Evolutionary conservation across 805 yeast species (phyloP).

Genomic region (Myxozyma mucilagina): DNA sequence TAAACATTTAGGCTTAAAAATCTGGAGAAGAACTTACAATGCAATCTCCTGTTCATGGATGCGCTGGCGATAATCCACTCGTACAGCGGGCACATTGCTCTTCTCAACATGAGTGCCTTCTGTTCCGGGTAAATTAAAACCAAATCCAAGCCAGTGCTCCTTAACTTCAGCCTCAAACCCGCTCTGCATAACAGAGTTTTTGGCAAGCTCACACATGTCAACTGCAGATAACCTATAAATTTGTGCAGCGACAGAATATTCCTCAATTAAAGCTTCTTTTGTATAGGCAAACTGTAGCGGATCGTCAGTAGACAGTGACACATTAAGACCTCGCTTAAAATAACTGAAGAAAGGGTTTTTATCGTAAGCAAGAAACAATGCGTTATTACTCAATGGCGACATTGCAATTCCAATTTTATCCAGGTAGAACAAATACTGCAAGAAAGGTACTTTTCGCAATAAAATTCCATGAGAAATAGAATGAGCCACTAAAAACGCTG

Average conservation of each 20-base stretch:
- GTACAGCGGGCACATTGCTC: slow-evolving; percentile 90
- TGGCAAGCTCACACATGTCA: slow-evolving; percentile 96
- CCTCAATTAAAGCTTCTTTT: slow-evolving; percentile 95
- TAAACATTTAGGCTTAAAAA: neutral
- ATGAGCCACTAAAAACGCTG: slow-evolving; percentile 85
- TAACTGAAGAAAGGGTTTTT: slow-evolving; percentile 92
- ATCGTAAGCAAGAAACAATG: slow-evolving; percentile 90
- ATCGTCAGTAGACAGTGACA: slow-evolving; percentile 93
- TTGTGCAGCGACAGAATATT: slow-evolving; percentile 97
- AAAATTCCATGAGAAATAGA: slow-evolving; percentile 95
- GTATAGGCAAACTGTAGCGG: slow-evolving; percentile 97
- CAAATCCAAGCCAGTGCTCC: slow-evolving; percentile 86
- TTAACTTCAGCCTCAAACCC: slow-evolving; percentile 90
- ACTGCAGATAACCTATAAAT: slow-evolving; percentile 91
- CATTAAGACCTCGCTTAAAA: slow-evolving; percentile 91
- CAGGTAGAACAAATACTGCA: slow-evolving; percentile 88
- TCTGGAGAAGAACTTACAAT: slow-evolving; percentile 7
- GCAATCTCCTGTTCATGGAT: slow-evolving; percentile 71
- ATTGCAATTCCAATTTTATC: slow-evolving; percentile 97
- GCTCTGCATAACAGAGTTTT: slow-evolving; percentile 86
- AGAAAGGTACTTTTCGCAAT: slow-evolving; percentile 88
- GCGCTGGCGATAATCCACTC: slow-evolving; percentile 81
- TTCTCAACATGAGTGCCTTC: slow-evolving; percentile 87
- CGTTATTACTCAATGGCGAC: slow-evolving; percentile 97
- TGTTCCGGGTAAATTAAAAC: slow-evolving; percentile 55